phyloP scores from a whole-genome alignment of 2,329 filamentous ascomycete species.

The Fusarium xyrophilum region DNA sequence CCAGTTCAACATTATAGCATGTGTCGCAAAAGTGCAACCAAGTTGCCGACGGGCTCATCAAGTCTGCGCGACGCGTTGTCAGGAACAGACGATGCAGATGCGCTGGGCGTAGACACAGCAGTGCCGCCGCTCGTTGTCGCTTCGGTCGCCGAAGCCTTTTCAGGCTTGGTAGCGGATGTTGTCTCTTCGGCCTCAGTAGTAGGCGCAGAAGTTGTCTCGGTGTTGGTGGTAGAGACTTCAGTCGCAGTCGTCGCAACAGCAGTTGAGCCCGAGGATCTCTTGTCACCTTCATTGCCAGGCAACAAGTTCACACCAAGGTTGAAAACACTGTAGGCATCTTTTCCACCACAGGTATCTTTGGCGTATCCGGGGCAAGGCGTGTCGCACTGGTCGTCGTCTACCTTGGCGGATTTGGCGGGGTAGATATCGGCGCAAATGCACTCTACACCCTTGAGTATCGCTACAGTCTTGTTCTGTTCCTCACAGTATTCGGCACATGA shows the following conservation, averaged over 20 bases:
- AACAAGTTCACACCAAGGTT: slow-evolving; percentile 7
- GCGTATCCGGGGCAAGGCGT: slow-evolving; percentile 15
- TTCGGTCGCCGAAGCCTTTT: not conserved
- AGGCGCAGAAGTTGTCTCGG: not conserved
- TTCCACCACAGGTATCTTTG: slow-evolving; percentile 19
- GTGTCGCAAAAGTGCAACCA: not conserved
- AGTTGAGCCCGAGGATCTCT: not conserved
- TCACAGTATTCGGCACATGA: not conserved
- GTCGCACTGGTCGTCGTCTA: slow-evolving; percentile 28
- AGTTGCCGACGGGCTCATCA: slow-evolving; percentile 8
- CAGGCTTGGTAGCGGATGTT: not conserved
- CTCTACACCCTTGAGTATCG: not conserved
- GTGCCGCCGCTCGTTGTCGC: not conserved
- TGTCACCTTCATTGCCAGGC: not conserved
- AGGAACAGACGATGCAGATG: not conserved
- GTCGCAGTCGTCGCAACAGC: not conserved
- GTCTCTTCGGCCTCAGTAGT: not conserved
- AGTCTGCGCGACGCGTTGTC: slow-evolving; percentile 15
- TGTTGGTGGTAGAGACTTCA: not conserved
- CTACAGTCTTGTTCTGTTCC: not conserved
- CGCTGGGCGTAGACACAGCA: not conserved
- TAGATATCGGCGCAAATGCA: slow-evolving; percentile 30
- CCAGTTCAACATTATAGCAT: not conserved
- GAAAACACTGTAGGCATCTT: slow-evolving; percentile 12
- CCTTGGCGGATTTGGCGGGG: not conserved